A percentile compares a stretch with the other conserved stretches of the same genome.
Conservation (phyloP, 2,329 filamentous ascomycete genomes). For the Elsinoe necatrix region DNA sequence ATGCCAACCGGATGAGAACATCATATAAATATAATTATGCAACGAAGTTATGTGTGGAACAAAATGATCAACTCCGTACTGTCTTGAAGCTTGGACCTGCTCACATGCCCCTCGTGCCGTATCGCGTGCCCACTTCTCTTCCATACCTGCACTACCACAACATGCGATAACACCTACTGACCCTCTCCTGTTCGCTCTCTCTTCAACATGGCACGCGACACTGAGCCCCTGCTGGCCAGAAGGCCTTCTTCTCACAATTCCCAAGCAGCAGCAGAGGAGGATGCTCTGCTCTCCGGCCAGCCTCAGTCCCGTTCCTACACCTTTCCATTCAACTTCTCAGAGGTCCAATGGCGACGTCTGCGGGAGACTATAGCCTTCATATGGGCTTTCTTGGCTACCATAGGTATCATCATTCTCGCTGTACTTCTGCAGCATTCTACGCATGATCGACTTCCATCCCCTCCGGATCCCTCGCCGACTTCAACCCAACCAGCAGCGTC, state of each 20-base stretch:
- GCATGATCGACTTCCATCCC: slow-evolving; percentile 22
- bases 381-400: slow-evolving; percentile 77
- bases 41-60: background rate
- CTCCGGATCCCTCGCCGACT: background rate
- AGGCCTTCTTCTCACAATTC: slow-evolving; percentile 50
- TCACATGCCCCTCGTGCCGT: slow-evolving; percentile 9
- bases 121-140: background rate
- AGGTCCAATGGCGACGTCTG: slow-evolving; percentile 49
- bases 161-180: background rate
- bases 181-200: slow-evolving; percentile 3
- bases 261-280: slow-evolving; percentile 47
- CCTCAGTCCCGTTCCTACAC: slow-evolving; percentile 24
- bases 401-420: slow-evolving; percentile 67
- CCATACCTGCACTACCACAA: background rate
- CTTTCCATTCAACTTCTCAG: slow-evolving; percentile 17
- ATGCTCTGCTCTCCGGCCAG: slow-evolving; percentile 53
- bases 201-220: slow-evolving; percentile 32
- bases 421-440: slow-evolving; percentile 66
- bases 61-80: background rate
- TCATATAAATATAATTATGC: background rate
- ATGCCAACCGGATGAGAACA: background rate
- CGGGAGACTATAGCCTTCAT: slow-evolving; percentile 68
- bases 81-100: slow-evolving; percentile 5
- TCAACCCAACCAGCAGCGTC: slow-evolving; percentile 1
- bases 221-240: slow-evolving; percentile 46